Evolutionary conservation across 495 filamentous ascomycete species (phyloP).

Genomic region (Platismatia glauca): DNA sequence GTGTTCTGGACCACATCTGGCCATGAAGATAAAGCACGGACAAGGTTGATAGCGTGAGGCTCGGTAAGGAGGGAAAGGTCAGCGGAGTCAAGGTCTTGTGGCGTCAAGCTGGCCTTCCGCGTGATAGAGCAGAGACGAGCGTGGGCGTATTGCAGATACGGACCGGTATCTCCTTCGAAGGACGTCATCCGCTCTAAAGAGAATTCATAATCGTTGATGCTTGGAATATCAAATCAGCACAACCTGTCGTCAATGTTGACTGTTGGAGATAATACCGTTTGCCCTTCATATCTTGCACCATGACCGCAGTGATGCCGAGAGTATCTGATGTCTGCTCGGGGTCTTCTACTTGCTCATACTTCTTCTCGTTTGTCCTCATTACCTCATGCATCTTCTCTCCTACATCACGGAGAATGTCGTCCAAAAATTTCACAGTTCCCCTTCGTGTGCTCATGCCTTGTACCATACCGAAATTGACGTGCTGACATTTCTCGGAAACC

Average conservation of each 20-base stretch:
- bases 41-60: constrained; percentile 47
- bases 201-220: constrained; percentile 59
- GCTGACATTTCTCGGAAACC: constrained; percentile 51
- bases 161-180: constrained; percentile 64
- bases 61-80: constrained; percentile 51
- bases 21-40: constrained; percentile 51
- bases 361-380: constrained; percentile 55
- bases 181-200: constrained; percentile 60
- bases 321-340: constrained; percentile 45
- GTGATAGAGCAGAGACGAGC: constrained; percentile 57
- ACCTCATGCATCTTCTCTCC: constrained; percentile 65
- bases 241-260: background rate
- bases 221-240: constrained; percentile 23
- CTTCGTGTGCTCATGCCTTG: constrained; percentile 60
- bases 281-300: constrained; percentile 64
- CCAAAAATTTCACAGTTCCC: constrained; percentile 62
- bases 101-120: constrained; percentile 40
- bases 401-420: constrained; percentile 56
- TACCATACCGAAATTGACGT: constrained; percentile 69
- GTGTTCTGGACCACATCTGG: constrained; percentile 56
- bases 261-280: constrained; percentile 44
- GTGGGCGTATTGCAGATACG: constrained; percentile 62
- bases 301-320: constrained; percentile 59
- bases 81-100: constrained; percentile 39
- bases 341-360: constrained; percentile 56